Conservation (phyloP, 2,329 filamentous ascomycete species). For the Nemania sp. region DNA sequence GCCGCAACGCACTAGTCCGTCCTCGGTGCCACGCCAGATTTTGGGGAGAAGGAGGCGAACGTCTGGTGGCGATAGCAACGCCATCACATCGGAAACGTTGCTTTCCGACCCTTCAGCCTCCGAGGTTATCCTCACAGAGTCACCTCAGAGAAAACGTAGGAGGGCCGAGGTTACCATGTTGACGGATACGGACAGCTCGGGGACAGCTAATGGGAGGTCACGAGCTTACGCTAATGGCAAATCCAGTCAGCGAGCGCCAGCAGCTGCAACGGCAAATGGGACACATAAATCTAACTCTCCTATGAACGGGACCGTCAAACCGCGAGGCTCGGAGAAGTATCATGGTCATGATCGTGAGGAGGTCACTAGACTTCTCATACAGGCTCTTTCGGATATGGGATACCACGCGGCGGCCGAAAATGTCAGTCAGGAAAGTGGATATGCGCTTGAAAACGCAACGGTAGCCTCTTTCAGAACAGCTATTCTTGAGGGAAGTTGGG, state of each 20-base stretch:
- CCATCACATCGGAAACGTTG: constrained; percentile 27
- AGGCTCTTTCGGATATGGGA: constrained; percentile 86
- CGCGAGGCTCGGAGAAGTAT: constrained; percentile 54
- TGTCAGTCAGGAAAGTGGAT: constrained; percentile 82
- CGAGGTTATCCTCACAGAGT: constrained; percentile 27
- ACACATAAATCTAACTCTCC: constrained; percentile 50
- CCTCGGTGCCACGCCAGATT: constrained; percentile 43
- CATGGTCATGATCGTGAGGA: constrained; percentile 90
- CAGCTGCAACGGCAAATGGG: constrained; percentile 51
- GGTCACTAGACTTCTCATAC: constrained; percentile 88
- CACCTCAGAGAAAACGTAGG: constrained; percentile 61
- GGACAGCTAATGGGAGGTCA: constrained; percentile 58
- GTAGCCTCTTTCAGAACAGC: constrained; percentile 86
- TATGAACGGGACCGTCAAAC: constrained; percentile 59
- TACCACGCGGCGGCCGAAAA: constrained; percentile 77
- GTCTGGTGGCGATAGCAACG: constrained; percentile 45
- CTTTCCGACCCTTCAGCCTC: constrained; percentile 34
- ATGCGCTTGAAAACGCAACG: constrained; percentile 80
- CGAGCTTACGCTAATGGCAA: constrained; percentile 63
- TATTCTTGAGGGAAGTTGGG: constrained; percentile 80
- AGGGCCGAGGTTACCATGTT: constrained; percentile 64
- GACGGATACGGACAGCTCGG: constrained; percentile 57
- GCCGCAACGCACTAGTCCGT: constrained; percentile 4
- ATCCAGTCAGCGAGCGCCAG: constrained; percentile 49
- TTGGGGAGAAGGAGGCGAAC: constrained; percentile 62